These are phyloP conservation scores for Xylaria sp. DNA, from an alignment of 2,329 filamentous ascomycete genomes.

Conservation along the genomic window DNA sequence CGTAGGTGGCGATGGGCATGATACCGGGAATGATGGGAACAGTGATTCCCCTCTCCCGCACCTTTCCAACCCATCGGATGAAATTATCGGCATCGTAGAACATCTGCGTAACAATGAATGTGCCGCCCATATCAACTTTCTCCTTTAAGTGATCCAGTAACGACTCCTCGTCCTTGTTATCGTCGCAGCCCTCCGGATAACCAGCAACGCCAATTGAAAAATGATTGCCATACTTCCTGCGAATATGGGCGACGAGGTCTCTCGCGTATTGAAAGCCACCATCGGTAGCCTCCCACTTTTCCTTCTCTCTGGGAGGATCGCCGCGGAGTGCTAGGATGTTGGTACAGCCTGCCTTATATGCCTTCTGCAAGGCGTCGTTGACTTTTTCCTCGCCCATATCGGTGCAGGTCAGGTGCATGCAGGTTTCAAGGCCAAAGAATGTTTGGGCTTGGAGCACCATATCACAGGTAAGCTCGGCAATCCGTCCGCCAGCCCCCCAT, in stretches of 20 bases:
- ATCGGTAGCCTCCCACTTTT: constrained; percentile 90
- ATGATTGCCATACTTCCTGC: constrained; percentile 81
- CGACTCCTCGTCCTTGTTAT: constrained; percentile 85
- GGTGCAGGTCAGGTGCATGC: constrained; percentile 98
- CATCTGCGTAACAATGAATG: constrained; percentile 98
- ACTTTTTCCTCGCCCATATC: constrained; percentile 96
- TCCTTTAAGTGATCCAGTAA: constrained; percentile 95
- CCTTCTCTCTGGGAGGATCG: constrained; percentile 91
- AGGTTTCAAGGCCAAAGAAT: constrained; percentile 95
- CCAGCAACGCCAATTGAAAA: constrained; percentile 98
- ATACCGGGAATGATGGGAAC: constrained; percentile 89
- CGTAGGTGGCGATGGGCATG: constrained; percentile 96
- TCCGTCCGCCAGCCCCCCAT: constrained; percentile 93
- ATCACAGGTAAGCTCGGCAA: constrained; percentile 92
- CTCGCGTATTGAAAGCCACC: constrained; percentile 91
- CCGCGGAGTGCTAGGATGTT: constrained; percentile 95
- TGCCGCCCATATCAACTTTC: constrained; percentile 93
- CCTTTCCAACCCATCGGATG: constrained; percentile 87
- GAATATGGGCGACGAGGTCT: constrained; percentile 84
- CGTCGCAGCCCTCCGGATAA: constrained; percentile 95
- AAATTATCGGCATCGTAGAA: constrained; percentile 99
- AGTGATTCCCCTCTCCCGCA: constrained; percentile 84
- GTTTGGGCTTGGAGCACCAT: constrained; percentile 98
- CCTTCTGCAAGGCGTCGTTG: constrained; percentile 85
- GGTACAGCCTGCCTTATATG: constrained; percentile 94